These are phyloP conservation scores for Pythium myriotylum DNA, from an alignment of 352 stramenopile species.

Conservation along the genomic window DNA sequence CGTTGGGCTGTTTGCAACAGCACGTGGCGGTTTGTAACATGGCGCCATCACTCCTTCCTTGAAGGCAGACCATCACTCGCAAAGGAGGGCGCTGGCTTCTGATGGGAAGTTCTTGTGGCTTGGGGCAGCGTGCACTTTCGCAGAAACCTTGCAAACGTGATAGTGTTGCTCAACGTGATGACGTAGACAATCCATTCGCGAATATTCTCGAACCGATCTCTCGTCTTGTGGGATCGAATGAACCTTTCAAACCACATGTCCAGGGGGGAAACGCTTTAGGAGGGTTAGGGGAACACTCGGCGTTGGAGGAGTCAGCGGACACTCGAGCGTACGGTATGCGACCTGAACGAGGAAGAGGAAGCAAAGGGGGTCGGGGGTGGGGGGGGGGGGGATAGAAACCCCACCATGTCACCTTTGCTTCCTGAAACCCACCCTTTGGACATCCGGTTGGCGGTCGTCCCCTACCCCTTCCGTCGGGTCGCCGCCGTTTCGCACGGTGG, in stretches of 20 bases:
- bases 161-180: constrained; percentile 17
- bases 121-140: not conserved
- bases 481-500: constrained; percentile 13
- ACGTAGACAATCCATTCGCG: constrained; percentile 6
- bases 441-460: constrained; percentile 9
- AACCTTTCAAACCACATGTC: constrained; percentile 3
- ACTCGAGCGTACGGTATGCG: too few relatives aligned
- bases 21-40: too few relatives aligned
- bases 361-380: too few relatives aligned
- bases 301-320: too few relatives aligned
- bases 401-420: too few relatives aligned
- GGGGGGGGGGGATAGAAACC: too few relatives aligned
- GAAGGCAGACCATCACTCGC: not conserved
- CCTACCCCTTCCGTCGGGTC: constrained; percentile 12
- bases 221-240: not conserved
- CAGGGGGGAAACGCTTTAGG: too few relatives aligned
- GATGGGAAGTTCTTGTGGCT: not conserved
- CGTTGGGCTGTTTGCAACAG: too few relatives aligned
- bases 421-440: not conserved
- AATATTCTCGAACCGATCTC: constrained; percentile 15
- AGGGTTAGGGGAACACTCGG: too few relatives aligned
- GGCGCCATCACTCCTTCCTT: too few relatives aligned
- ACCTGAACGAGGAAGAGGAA: too few relatives aligned
- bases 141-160: constrained; percentile 13
- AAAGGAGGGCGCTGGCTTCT: not conserved